Base-by-base conservation (phyloP, 768 basidiomycete genomes). In the Multifurca ochricompacta region DNA sequence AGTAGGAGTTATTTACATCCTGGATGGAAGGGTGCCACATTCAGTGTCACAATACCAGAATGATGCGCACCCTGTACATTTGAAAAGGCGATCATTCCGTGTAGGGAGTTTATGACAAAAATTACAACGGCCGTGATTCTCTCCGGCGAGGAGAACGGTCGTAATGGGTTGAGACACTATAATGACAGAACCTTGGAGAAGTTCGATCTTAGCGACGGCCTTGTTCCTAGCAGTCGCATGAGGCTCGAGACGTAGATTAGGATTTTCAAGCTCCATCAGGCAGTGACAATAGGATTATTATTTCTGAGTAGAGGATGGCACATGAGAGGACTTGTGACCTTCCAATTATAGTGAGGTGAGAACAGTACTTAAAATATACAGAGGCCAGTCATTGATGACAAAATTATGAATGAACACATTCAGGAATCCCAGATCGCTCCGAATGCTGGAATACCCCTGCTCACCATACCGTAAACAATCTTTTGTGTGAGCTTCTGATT, bases 31-130 rank as follows among this genome's bases (percentile, higher is more conserved):
- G 47, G 48, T 62, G 78, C 67, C 65, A 89, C 88, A 91, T 66
- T 71, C 61, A 21, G 70, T 58, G 58, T 77, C 74, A 61, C 88
- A 91, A 63, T 91, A 91, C 78, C 80, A 88, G 64, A 83, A 86
- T 0, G 77, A 74, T 14, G 74, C 77, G 60, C 88, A 90, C 11
- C 81, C 80, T 4, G 78, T 74, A 59, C 87, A 91, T 64, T 72
- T 74, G 57, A 70, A 76, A 40, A 88, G 71, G 31, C 55, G 63
- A 11, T 59, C 57, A 16, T 48, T 54, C 34, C 68, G 64, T 18
- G 65, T 57, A 3, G 70, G 62, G 4, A 66, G 48, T 3, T 69
- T 68, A 59, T 81, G 76, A 62, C 87, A 90, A 25, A 68, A 64
- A 64, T 91, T 87, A 60, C 88, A 91, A 57, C 87, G 71, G 18